Evolutionary conservation across 805 yeast genomes (phyloP).

Genomic region (Ogataea parapolymorpha): DNA sequence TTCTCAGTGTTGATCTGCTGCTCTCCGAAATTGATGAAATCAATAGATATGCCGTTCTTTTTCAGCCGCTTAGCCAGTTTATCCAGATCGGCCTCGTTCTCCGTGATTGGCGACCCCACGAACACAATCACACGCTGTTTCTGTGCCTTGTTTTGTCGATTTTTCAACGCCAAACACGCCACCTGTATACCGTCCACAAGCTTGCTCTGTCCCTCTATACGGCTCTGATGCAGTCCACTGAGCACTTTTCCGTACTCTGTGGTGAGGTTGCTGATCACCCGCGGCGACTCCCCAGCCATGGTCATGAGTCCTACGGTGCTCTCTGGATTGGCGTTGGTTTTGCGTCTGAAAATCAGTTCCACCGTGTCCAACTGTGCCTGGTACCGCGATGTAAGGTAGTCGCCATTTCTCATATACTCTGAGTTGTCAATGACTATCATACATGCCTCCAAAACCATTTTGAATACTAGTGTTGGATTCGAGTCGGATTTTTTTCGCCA

Average conservation of each 20-base stretch:
- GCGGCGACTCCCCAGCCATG: conserved; percentile 81
- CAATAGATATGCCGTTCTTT: conserved; percentile 88
- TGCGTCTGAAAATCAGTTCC: conserved; percentile 79
- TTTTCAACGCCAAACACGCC: conserved; percentile 90
- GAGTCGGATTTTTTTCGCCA: conserved; percentile 15
- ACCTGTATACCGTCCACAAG: conserved; percentile 86
- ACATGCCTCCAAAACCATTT: conserved; percentile 93
- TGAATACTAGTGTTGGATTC: conserved; percentile 13
- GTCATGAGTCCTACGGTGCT: conserved; percentile 89
- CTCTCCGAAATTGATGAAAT: conserved; percentile 90
- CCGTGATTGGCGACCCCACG: conserved; percentile 81
- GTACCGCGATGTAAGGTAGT: conserved; percentile 80
- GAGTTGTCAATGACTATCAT: conserved; percentile 95
- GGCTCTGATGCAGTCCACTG: conserved; percentile 77
- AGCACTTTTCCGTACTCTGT: conserved; percentile 82
- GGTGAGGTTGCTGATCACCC: conserved; percentile 85
- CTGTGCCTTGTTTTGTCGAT: conserved; percentile 91
- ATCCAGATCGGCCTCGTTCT: conserved; percentile 66
- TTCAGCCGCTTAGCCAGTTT: conserved; percentile 88
- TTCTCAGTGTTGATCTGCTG: conserved; percentile 71
- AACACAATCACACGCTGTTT: conserved; percentile 86
- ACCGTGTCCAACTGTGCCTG: conserved; percentile 92
- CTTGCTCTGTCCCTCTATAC: conserved; percentile 63
- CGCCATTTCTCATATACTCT: conserved; percentile 95
- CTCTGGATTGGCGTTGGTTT: conserved; percentile 88